Base-by-base conservation (phyloP, 495 filamentous ascomycete species). In the Astrothelium macrocarpum region DNA sequence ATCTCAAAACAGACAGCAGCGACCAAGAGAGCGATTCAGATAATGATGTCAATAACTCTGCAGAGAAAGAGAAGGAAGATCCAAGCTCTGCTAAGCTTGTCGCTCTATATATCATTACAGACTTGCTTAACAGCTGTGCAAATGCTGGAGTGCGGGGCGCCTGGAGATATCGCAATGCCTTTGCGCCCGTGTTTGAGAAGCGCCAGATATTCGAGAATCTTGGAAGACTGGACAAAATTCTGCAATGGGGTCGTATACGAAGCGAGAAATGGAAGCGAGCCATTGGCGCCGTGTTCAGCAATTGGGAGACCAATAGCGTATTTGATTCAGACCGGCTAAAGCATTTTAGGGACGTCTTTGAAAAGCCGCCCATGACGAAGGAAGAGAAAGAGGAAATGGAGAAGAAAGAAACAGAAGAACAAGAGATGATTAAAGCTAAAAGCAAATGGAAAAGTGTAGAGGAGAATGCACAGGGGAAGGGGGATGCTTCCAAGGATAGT, bases 291-390 rank as follows among this genome's bases (percentile, higher is more conserved):
- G 80, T 97, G 18, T 72, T 98, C 10, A 80, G 81, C 20, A 72
- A 91, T 53, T 98, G 94, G 94, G 90, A 96, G 75, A 86, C 85
- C 1, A 93, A 89, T 89, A 89, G 86, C 68, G 87, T 92, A 10
- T 98, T 98, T 69, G 84, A 87, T 1, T 82, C 87, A 46, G 81
- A 84, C 25, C 85, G 83, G 34, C 88, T 92, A 64, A 86, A 89
- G 65, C 77, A 84, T 60, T 91, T 97, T 67, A 81, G 81, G 43
- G 71, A 81, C 56, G 82, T 82, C 9, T 97, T 97, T 65, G 82
- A 86, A 43, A 87, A 88, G 63, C 88, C 90, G 45, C 88, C 89
- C 4, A 72, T 85, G 23, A 82, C 82, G 1, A 78, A 77, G 53
- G 76, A 82, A 63, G 75, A 79, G 65, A 73, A 69, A 60, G 59